Evolutionary conservation across 2,329 filamentous ascomycete genomes (phyloP).

Genomic region (Fusarium verrucosum): DNA sequence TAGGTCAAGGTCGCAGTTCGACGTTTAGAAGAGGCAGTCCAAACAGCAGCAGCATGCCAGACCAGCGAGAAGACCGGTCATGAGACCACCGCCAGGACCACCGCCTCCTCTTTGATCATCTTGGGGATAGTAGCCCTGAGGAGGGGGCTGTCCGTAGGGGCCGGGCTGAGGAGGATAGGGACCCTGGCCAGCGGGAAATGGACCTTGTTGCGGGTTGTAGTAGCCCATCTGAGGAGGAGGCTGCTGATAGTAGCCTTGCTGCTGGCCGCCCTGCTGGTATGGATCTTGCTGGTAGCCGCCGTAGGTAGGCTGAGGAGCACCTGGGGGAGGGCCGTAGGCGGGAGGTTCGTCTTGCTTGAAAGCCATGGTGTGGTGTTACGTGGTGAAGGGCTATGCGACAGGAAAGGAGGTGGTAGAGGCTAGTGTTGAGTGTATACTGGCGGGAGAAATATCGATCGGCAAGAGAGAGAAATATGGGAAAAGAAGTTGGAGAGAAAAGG

Average conservation of each 20-base stretch:
- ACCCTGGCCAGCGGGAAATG: conserved; percentile 48
- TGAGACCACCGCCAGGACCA: conserved; percentile 45
- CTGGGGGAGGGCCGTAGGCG: conserved; percentile 55
- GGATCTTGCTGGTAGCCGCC: conserved; percentile 51
- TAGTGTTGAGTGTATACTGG: not conserved
- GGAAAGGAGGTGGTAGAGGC: conserved; percentile 4
- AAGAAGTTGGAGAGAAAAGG: not conserved
- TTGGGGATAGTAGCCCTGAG: conserved; percentile 51
- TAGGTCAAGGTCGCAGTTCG: conserved; percentile 2
- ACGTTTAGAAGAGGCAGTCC: conserved; percentile 62
- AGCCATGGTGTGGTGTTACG: conserved; percentile 38
- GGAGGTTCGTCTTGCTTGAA: conserved; percentile 61
- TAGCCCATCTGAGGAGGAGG: conserved; percentile 47
- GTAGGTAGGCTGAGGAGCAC: conserved; percentile 57
- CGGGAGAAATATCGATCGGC: conserved; percentile 4
- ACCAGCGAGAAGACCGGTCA: conserved; percentile 60
- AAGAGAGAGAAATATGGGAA: not conserved
- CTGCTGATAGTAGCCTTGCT: conserved; percentile 44
- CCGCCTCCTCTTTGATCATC: conserved; percentile 45
- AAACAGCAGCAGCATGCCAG: conserved; percentile 68
- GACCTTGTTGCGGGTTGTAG: conserved; percentile 47
- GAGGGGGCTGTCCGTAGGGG: conserved; percentile 50
- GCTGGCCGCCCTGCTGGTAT: conserved; percentile 42
- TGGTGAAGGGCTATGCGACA: conserved; percentile 3
- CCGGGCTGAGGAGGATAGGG: conserved; percentile 50